Base-by-base conservation (phyloP, 1,139 yeast species). In the Saccharomyces pastorianus region DNA sequence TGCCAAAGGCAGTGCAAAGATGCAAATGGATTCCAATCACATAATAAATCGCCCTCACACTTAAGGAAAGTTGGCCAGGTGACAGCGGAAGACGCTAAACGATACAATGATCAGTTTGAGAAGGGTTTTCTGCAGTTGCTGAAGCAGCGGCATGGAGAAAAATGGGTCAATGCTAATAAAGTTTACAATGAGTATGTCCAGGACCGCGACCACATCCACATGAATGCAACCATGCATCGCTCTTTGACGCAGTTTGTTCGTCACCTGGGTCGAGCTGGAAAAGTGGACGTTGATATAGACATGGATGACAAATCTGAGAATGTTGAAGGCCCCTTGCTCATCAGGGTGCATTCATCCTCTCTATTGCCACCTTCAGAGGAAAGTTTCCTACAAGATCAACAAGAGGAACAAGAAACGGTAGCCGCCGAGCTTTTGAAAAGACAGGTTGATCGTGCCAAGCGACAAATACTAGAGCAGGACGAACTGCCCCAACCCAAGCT, bases 1-100 rank as follows among this genome's bases (percentile, higher is more conserved):
- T 93, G 99, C 65, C 81, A 79, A 64, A 88, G 91, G 65, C 99
- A 93, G 71, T 91, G 98, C 68, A 76, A 98, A 53, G 99, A 95
- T 68, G 93, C 88, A 59, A 93, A 93, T 71, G 99, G 99, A 32
- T 93, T 88, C 73, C 85, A 86, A 65, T 87, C 93, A 66, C 99
- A 93, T 69, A 76, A 85, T 20, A 77, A 78, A 58, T 84, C 96
- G 14, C 90, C 88, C 47, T 78, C 88, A 1, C 99, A 93, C 68
- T 72, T 79, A 51, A 79, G 81, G 29, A 80, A 80, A 55, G 79
- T 84, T 56, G 74, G 78, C 17, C 71, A 72, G 14, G 77, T 82
- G 0, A 70, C 76, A 1, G 65, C 65, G 2, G 61, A 71, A 26
- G 78, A 82, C 47, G 79, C 88, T 0, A 81, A 77, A 17, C 77